A percentile compares a stretch with the other conserved stretches of the same genome.
Evolutionary conservation across 2,329 filamentous ascomycete genomes (phyloP).

Genomic region (Leptoxyphium fumago): DNA sequence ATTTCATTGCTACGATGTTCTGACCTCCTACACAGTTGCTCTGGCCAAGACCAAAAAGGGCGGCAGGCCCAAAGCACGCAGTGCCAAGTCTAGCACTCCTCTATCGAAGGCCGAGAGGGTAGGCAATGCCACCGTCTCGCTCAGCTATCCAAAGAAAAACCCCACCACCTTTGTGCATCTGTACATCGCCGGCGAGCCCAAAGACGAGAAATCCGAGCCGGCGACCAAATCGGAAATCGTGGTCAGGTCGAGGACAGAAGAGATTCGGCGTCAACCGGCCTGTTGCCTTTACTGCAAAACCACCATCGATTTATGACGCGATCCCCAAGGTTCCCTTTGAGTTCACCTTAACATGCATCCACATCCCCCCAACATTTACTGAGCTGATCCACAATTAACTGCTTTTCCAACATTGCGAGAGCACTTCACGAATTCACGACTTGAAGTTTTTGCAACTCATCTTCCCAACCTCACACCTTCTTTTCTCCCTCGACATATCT

Average conservation of each 20-base stretch:
- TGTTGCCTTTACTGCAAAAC: neutral
- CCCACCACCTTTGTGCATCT: neutral
- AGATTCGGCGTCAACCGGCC: neutral
- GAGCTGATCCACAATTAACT: no score
- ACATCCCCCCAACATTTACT: neutral
- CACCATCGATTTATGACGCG: neutral
- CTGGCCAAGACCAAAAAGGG: no score
- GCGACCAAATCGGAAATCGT: neutral
- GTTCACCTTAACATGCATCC: neutral
- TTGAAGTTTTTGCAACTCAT: no score
- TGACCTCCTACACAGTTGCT: no score
- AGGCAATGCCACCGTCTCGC: neutral
- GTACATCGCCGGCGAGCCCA: neutral
- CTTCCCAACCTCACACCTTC: no score
- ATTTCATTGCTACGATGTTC: no score
- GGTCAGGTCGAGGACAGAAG: neutral
- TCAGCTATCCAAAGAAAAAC: neutral
- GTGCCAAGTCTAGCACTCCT: no score
- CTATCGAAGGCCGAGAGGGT: neutral
- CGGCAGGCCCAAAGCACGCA: no score
- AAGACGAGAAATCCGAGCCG: neutral
- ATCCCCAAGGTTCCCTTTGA: neutral
- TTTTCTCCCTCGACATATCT: no score
- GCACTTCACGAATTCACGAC: no score
- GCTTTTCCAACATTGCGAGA: no score